Evolutionary conservation across 225 moss, liverwort and hornwort species (phyloP), one percentile per base, ranked within the genome.

Genomic region (Bryum argenteum): DNA sequence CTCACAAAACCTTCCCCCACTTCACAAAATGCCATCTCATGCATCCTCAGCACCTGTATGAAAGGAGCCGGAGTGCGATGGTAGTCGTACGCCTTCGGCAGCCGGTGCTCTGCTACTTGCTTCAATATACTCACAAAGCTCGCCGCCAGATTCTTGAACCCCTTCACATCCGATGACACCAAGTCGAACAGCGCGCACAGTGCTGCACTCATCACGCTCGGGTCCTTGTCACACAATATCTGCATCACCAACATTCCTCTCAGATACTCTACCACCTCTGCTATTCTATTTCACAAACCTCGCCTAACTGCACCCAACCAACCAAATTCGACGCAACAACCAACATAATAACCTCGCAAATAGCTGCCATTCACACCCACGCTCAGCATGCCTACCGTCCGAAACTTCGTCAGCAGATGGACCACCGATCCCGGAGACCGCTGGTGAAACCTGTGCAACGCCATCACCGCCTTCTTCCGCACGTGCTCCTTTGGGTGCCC

Each of bases 381-480:
- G 4, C 12, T 47, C 17, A 48, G 16, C 48, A 17, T 48, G 37
- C 50, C 6, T 42, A 76, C 95, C 94, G 94, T 84, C 38, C 90
- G 89, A 76, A 98, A 83, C 82, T 85, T 98, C 8, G 77, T 85
- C 22, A 89, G 76, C 8, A 98, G 85, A 78, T 98, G 92, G 61
- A 85, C 77, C 59, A 98, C 94, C 20, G 94, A 85, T 44, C 86
- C 78, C 14, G 98, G 98, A 44, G 92, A 85, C 58, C 98, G 85
- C 56, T 94, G 98, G 65, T 91, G 78, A 26, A 98, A 98, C 59
- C 98, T 88, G 78, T 98, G 94, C 94, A 98, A 82, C 11, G 98
- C 98, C 98, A 98, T 98, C 1, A 98, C 91, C 63, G 98, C 94
- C 81, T 98, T 98, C 79, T 94, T 98, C 76, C 89, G 91, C 77